phyloP scores from a whole-genome alignment of 2,329 filamentous ascomycete genomes.

The Ascochyta lentis region DNA sequence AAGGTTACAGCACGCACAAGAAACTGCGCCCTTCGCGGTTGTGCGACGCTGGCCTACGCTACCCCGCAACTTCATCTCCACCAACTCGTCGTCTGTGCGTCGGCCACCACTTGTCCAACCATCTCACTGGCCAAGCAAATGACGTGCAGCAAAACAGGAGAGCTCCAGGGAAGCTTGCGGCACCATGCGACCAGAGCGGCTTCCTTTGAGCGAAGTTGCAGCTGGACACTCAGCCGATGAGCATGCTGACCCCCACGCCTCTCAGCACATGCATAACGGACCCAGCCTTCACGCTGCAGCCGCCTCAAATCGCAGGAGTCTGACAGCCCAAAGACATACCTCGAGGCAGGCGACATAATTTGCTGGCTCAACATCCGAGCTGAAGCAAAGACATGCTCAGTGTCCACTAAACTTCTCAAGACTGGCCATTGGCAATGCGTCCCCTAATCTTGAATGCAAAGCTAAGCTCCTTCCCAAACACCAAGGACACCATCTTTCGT shows the following conservation, averaged over 20 bases:
- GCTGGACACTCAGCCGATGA: neutral
- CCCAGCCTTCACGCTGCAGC: neutral
- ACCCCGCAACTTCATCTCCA: slow-evolving; percentile 30
- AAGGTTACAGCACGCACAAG: neutral
- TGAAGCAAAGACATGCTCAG: neutral
- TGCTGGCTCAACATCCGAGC: neutral
- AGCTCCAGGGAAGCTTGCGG: slow-evolving; percentile 1
- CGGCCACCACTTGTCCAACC: neutral
- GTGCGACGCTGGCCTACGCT: slow-evolving; percentile 22
- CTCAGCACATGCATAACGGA: slow-evolving; percentile 9
- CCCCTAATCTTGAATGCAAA: neutral
- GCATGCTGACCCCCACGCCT: slow-evolving; percentile 14
- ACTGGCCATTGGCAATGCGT: neutral
- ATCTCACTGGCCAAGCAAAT: slow-evolving; percentile 12
- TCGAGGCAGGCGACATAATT: slow-evolving; percentile 4
- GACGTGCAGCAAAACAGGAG: slow-evolving; percentile 16
- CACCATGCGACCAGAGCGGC: slow-evolving; percentile 11
- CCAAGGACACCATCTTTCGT: neutral
- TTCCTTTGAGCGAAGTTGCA: neutral
- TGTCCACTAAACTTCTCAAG: slow-evolving; percentile 9
- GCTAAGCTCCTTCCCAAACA: neutral
- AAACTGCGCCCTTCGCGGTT: slow-evolving; percentile 7
- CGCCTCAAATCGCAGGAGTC: slow-evolving; percentile 6
- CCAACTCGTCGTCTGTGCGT: slow-evolving; percentile 20
- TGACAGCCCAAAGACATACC: slow-evolving; percentile 14